A percentile compares a stretch with the other conserved stretches of the same genome.
Evolutionary conservation across 164 flowering plant genomes (phyloP).

Genomic region (Vitis rupestris): DNA sequence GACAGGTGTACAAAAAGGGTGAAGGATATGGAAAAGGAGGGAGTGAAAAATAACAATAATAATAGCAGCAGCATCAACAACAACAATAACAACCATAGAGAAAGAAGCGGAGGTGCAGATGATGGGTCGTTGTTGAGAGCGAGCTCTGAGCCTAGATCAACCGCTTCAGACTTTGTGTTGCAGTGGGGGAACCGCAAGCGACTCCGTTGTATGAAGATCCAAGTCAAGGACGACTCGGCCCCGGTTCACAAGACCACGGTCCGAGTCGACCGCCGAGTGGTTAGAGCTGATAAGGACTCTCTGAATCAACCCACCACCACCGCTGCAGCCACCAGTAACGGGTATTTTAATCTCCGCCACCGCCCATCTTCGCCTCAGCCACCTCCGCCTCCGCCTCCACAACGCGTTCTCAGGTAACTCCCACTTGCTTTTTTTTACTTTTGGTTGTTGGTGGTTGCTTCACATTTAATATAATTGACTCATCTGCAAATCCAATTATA

Average conservation of each 20-base stretch:
- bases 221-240: constrained; percentile 38
- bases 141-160: constrained; percentile 19
- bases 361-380: constrained; percentile 38
- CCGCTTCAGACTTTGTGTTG: constrained; percentile 52
- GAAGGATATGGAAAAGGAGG: constrained; percentile 34
- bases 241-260: constrained; percentile 39
- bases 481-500: no score
- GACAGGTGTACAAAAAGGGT: constrained; percentile 20
- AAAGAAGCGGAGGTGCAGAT: constrained; percentile 16
- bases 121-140: constrained; percentile 23
- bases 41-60: constrained; percentile 22
- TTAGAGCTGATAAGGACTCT: constrained; percentile 43
- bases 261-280: constrained; percentile 58
- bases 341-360: constrained; percentile 49
- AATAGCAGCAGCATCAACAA: constrained; percentile 7
- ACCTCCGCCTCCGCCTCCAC: constrained; percentile 32
- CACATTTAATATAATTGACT: no score
- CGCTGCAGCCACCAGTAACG: constrained; percentile 17
- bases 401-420: constrained; percentile 60
- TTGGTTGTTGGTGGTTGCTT: constrained; percentile 1
- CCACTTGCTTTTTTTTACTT: not conserved
- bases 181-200: constrained; percentile 95
- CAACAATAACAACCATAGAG: constrained; percentile 1
- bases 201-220: constrained; percentile 72
- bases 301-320: constrained; percentile 13